phyloP scores from a whole-genome alignment of 352 stramenopile species.

The Pythium insidiosum region DNA sequence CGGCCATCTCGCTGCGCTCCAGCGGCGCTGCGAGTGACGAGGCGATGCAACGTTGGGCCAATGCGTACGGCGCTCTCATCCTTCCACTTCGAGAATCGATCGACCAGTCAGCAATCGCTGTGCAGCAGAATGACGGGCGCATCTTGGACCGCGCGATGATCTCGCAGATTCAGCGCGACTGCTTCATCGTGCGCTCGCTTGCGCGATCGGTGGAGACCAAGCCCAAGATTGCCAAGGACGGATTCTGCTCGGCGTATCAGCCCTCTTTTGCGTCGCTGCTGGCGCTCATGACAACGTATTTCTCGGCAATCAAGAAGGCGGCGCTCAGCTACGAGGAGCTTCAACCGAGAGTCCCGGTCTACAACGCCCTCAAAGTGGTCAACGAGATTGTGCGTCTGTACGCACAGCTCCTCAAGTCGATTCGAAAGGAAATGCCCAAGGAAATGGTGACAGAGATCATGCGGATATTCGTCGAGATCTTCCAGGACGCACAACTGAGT shows the following conservation, averaged over 20 bases:
- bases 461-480: constrained; percentile 72
- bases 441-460: constrained; percentile 64
- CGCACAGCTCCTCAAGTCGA: constrained; percentile 66
- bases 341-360: constrained; percentile 27
- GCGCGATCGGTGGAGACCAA: constrained; percentile 64
- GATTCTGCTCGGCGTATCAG: constrained; percentile 62
- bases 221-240: constrained; percentile 66
- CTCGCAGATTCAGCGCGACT: constrained; percentile 58
- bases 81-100: constrained; percentile 65
- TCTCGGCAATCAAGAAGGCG: constrained; percentile 51
- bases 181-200: constrained; percentile 57
- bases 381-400: constrained; percentile 77
- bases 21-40: constrained; percentile 17
- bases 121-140: constrained; percentile 70
- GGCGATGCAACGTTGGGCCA: constrained; percentile 36
- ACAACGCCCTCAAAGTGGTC: constrained; percentile 63
- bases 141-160: constrained; percentile 60
- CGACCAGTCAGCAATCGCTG: constrained; percentile 46
- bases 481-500: constrained; percentile 64
- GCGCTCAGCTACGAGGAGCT: constrained; percentile 13
- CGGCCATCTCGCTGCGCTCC: constrained; percentile 48
- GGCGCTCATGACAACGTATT: constrained; percentile 60
- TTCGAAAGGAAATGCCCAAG: constrained; percentile 80
- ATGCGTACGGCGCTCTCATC: constrained; percentile 47
- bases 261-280: constrained; percentile 45